phyloP scores from a whole-genome alignment of 2,329 filamentous ascomycete species.

The Helotiales sp. region DNA sequence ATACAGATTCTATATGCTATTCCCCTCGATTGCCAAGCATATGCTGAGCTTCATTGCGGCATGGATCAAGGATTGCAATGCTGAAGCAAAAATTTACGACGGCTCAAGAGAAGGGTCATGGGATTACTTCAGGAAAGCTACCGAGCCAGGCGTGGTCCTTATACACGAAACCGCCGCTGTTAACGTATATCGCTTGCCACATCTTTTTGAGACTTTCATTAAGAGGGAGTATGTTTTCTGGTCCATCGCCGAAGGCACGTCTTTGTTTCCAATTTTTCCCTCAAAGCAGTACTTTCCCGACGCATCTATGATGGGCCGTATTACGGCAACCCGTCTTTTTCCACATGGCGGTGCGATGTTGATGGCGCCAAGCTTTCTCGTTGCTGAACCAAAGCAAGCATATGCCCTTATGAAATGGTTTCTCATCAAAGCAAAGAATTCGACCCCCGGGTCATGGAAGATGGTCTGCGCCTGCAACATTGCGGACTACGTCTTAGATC shows the following conservation, averaged over 20 bases:
- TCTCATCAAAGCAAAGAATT: conserved; percentile 20
- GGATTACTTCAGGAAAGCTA: conserved; percentile 42
- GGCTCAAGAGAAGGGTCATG: conserved; percentile 47
- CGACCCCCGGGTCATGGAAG: conserved; percentile 18
- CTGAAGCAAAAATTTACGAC: conserved; percentile 44
- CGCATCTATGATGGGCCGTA: conserved; percentile 33
- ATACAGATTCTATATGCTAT: conserved; percentile 49
- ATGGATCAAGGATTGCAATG: conserved; percentile 46
- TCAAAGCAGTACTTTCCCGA: conserved; percentile 8
- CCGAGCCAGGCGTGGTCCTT: conserved; percentile 23
- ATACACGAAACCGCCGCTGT: conserved; percentile 30
- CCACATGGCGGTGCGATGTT: conserved; percentile 47
- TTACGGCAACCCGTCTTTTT: conserved; percentile 44
- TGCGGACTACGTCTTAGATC: conserved; percentile 29
- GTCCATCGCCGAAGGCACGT: conserved; percentile 27
- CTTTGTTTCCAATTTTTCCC: conserved; percentile 33
- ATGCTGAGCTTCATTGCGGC: conserved; percentile 41
- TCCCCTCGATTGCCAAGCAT: conserved; percentile 41
- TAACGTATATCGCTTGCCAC: conserved; percentile 23
- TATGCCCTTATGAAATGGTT: conserved; percentile 45
- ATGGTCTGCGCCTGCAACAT: conserved; percentile 28
- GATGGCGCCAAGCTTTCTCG: conserved; percentile 50
- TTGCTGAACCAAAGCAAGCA: conserved; percentile 44
- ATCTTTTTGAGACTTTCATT: conserved; percentile 5
- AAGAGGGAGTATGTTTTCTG: conserved; percentile 25